Base-by-base conservation (phyloP, 2,329 filamentous ascomycete genomes). In the Pezicula carpinea region DNA sequence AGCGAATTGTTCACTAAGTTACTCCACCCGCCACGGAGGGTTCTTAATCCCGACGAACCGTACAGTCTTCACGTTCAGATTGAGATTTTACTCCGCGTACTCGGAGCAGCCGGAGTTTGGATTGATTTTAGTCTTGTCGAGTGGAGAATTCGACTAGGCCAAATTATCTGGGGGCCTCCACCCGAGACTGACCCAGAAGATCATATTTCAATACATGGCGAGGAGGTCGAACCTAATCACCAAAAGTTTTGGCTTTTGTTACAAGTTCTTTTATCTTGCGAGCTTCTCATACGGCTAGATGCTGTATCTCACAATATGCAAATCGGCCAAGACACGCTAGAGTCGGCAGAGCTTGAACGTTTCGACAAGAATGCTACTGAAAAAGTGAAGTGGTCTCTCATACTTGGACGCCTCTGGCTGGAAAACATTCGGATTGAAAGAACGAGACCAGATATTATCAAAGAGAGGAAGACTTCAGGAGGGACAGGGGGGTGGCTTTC, bases 101-200 rank as follows among this genome's bases (percentile, higher is more conserved):
- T 89, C 38, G 78, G 76, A 0, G 69, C 79, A 6, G 74, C 81
- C 45, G 83, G 84, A 47, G 77, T 87, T 39, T 89, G 85, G 85
- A 76, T 85, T 43, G 84, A 89, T 64, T 85, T 89, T 54, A 85
- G 83, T 17, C 74, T 82, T 26, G 81, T 89, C 6, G 85, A 89
- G 60, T 89, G 84, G 84, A 76, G 85, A 32, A 84, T 89, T 48
- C 74, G 83, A 11, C 70, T 89, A 1, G 85, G 85, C 6, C 85
- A 88, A 64, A 74, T 89, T 35, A 66, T 89, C 2, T 89, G 85
- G 84, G 82, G 76, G 14, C 67, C 71, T 14, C 66, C 70, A 5
- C 61, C 72, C 21, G 75, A 76, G 15, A 21, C 34, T 35, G 76
- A 79, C 53, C 70, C 74, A 39, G 72, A 73, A 36, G 78, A 80